Base-by-base conservation (phyloP, 2,329 filamentous ascomycete species). In the Geosmithia flava region DNA sequence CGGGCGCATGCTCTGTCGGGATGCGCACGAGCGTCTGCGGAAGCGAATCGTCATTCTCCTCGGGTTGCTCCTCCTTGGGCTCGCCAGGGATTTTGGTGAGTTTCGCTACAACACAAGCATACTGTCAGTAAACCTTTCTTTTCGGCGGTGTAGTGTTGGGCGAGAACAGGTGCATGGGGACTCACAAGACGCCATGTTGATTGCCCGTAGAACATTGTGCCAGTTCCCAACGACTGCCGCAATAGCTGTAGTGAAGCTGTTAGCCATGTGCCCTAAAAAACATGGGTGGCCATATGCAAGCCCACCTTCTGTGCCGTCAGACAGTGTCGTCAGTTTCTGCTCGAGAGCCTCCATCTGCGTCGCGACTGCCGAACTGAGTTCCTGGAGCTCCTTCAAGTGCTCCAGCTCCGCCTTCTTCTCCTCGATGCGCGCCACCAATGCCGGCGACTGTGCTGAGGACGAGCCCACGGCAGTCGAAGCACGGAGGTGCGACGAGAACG, bases 361-460 rank as follows among this genome's bases (percentile, higher is more conserved):
- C 42, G 87, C 87, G 33, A 91, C 74, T 2, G 83, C 85, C 20
- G 83, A 85, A 56, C 85, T 91, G 44, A 94, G 72, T 57, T 89
- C 83, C 55, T 85, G 78, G 47, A 94, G 68, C 62, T 93, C 82
- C 59, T 80, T 84, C 50, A 93, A 71, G 57, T 81, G 86, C 56
- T 89, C 84, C 6, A 94, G 74, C 63, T 94, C 87, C 48, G 81
- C 80, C 64, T 85, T 88, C 71, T 94, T 94, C 68, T 93, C 87
- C 53, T 85, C 81, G 60, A 94, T 88, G 53, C 87, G 83, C 43
- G 84, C 79, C 47, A 85, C 68, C 16, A 93, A 71, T 23, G 80
- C 77, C 1, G 85, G 78, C 1, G 85, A 85, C 62, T 87, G 83
- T 45, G 79, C 75, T 47, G 71, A 68, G 27, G 67, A 63, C 4